These are phyloP conservation scores for Taiwanofungus camphoratus DNA, from an alignment of 1,284 basidiomycete species.

Conservation along the genomic window DNA sequence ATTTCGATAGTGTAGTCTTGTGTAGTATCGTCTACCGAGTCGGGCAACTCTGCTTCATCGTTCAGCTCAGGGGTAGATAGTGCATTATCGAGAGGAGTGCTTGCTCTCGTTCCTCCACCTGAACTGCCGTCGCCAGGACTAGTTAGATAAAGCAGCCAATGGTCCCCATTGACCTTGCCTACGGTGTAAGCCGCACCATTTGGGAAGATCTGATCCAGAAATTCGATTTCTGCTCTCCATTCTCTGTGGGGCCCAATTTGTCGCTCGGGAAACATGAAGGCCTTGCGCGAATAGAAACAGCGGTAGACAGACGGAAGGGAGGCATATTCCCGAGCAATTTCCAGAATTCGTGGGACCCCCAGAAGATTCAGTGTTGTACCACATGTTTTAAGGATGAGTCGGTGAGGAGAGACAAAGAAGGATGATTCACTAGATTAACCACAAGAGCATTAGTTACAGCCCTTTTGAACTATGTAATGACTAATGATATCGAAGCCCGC, in stretches of 20 bases:
- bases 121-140: conserved; percentile 40
- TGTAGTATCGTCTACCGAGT: conserved; percentile 28
- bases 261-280: conserved; percentile 98
- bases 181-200: conserved; percentile 94
- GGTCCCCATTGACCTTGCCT: conserved; percentile 97
- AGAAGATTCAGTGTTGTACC: conserved; percentile 97
- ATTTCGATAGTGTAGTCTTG: conserved; percentile 95
- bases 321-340: conserved; percentile 80
- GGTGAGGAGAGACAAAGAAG: conserved; percentile 93
- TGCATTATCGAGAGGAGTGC: conserved; percentile 19
- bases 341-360: conserved; percentile 88
- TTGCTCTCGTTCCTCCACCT: conserved; percentile 19
- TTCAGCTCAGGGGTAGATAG: conserved; percentile 13
- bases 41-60: conserved; percentile 14
- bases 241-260: conserved; percentile 92
- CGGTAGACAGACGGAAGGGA: conserved; percentile 73
- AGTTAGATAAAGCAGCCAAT: conserved; percentile 96
- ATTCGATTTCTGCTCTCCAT: conserved; percentile 92
- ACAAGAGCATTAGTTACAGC: too few relatives aligned
- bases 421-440: conserved; percentile 81
- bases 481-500: too few relatives aligned
- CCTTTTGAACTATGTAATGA: too few relatives aligned
- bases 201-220: conserved; percentile 84
- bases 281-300: conserved; percentile 97
- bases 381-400: conserved; percentile 97